Base-by-base conservation (phyloP, 2,329 filamentous ascomycete genomes). In the Verticillium nonalfalfae region DNA sequence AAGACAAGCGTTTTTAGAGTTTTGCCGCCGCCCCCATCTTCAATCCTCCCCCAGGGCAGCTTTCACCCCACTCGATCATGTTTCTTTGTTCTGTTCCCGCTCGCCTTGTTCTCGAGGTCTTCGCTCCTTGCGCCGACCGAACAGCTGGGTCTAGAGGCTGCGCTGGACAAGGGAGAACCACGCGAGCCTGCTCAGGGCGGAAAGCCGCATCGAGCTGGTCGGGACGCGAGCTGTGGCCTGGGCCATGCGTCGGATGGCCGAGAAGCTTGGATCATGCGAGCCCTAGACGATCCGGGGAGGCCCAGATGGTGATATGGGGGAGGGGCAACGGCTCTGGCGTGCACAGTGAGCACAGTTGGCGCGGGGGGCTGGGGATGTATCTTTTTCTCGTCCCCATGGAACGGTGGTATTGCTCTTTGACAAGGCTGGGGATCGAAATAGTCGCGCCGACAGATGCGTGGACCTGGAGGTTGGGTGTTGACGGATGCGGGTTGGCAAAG, bases 331-430 rank as follows among this genome's bases (percentile, higher is more conserved):
- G n/a, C 35, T 21, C 11, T 50, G 40, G 40, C 40, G 40, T 50
- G 38, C 57, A 58, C 57, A 58, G 57, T 58, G 57, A 58, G 57
- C 57, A 58, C 57, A 58, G 57, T 58, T 45, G 38, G 57, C 38
- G 38, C 26, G 38, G 18, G 38, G 40, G n/a, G 40, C 40, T 50
- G 40, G 40, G 18, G 40, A 50, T 50, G 40, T 50, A 50, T 50
- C 40, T 50, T 50, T 50, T 21, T 21, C 11, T 50, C 21, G 26
- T 26, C 26, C 26, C 26, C 26, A 26, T 26, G 26, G 26, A 26
- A 26, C 26, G 26, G 26, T 26, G 26, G 26, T 26, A 26, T 50
- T 21, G 40, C 15, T 4, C 4, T 50, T 21, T 9, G 40, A 18
- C 40, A 18, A 18, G 21, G 40, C n/a, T 3, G 18, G 40, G 40